Conservation (phyloP, 2,329 filamentous ascomycete genomes). For the Alternaria brassicae region DNA sequence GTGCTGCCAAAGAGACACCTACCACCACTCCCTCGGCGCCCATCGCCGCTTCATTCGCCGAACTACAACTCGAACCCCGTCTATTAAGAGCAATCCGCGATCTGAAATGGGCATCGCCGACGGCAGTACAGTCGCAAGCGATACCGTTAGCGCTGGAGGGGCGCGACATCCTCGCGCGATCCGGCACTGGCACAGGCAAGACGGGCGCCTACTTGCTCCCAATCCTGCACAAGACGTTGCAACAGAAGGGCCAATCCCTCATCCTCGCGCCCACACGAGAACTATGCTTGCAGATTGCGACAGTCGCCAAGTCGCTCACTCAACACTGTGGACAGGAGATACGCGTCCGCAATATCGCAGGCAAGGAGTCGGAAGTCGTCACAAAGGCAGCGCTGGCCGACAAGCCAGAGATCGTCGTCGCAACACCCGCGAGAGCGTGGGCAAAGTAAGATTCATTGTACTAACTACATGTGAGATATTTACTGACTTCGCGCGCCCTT, state of each 20-base stretch:
- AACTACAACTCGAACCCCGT: slow-evolving; percentile 81
- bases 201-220: slow-evolving; percentile 95
- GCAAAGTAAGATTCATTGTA: no score
- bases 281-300: slow-evolving; percentile 88
- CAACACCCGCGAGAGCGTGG: slow-evolving; percentile 85
- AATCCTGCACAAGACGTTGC: slow-evolving; percentile 82
- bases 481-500: no score
- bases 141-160: slow-evolving; percentile 89
- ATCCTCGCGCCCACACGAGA: slow-evolving; percentile 95
- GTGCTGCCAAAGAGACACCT: slow-evolving; percentile 1
- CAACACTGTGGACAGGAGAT: slow-evolving; percentile 86
- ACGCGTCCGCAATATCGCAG: slow-evolving; percentile 82
- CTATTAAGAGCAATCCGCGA: slow-evolving; percentile 85
- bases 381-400: slow-evolving; percentile 86
- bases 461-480: no score
- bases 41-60: slow-evolving; percentile 66
- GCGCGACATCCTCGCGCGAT: slow-evolving; percentile 87
- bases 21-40: background rate
- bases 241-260: slow-evolving; percentile 79
- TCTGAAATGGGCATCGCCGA: slow-evolving; percentile 84
- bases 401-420: slow-evolving; percentile 85
- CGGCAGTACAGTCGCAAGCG: slow-evolving; percentile 84
- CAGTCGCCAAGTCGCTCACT: slow-evolving; percentile 76
- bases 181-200: slow-evolving; percentile 95
- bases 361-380: slow-evolving; percentile 88